These are phyloP conservation scores for Syzygium grande DNA, from an alignment of 345 rosid genomes.

Conservation along the genomic window DNA sequence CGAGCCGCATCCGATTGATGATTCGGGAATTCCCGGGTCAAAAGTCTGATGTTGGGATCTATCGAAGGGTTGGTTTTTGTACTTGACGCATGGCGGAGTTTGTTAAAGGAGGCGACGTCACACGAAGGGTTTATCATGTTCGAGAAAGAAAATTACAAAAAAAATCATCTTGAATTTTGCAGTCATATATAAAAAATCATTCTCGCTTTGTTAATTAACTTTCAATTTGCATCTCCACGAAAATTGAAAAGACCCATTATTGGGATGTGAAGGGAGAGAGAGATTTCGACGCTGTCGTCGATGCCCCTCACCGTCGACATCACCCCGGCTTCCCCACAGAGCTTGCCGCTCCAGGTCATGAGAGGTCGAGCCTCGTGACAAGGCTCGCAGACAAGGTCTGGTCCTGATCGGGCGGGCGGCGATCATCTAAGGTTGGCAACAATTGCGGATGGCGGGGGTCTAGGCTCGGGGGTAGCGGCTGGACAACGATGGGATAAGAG, in stretches of 20 bases:
- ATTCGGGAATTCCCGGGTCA: rapidly evolving
- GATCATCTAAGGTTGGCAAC: no score
- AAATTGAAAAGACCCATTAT: background rate
- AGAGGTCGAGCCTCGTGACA: no score
- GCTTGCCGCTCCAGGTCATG: no score
- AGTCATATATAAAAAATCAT: background rate
- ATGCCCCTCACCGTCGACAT: background rate
- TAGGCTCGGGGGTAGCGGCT: no score
- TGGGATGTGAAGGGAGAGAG: background rate
- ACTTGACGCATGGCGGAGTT: no score
- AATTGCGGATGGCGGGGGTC: no score
- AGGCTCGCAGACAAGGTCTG: no score
- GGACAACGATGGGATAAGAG: no score
- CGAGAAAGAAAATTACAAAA: background rate
- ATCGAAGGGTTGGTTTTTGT: background rate
- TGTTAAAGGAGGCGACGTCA: no score
- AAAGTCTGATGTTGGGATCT: rapidly evolving
- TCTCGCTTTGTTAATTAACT: background rate
- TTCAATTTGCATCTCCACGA: background rate
- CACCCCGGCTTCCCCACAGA: background rate
- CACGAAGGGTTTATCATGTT: no score
- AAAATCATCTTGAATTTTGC: background rate
- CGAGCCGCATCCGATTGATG: rapidly evolving
- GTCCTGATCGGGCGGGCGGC: no score
- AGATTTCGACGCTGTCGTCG: background rate